These are phyloP conservation scores for Alternaria sp. DNA, from an alignment of 2,329 filamentous ascomycete species.

Conservation along the genomic window DNA sequence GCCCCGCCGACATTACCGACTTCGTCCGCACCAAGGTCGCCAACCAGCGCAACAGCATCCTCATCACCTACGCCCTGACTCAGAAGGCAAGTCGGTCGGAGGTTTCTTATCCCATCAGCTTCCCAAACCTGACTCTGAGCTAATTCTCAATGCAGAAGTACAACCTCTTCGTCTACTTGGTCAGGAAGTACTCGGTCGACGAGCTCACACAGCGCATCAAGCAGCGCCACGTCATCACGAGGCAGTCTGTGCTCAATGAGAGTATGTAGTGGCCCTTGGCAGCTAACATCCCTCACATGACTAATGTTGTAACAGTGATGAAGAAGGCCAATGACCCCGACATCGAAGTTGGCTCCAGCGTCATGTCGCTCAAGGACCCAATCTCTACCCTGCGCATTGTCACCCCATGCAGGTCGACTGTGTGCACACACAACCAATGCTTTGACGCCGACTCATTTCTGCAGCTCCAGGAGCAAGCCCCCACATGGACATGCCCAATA, in stretches of 20 bases:
- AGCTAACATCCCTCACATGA: background rate
- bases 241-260: conserved; percentile 81
- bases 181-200: conserved; percentile 73
- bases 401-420: conserved; percentile 77
- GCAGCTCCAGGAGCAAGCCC: conserved; percentile 92
- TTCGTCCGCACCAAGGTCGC: conserved; percentile 71
- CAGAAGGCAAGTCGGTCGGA: conserved; percentile 68
- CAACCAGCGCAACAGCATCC: conserved; percentile 76
- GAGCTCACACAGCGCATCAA: conserved; percentile 73
- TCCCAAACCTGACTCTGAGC: background rate
- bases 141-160: conserved; percentile 46
- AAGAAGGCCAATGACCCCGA: conserved; percentile 84
- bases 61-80: conserved; percentile 91
- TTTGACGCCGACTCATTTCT: conserved; percentile 94
- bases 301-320: conserved; percentile 63
- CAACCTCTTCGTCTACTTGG: conserved; percentile 73
- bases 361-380: conserved; percentile 91
- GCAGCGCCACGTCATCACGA: conserved; percentile 73
- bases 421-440: conserved; percentile 90
- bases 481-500: conserved; percentile 94
- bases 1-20: conserved; percentile 88
- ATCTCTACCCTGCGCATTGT: conserved; percentile 83
- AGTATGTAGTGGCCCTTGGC: conserved; percentile 57
- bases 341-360: conserved; percentile 84
- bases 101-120: conserved; percentile 29